These are phyloP conservation scores for Salinomyces thailandicus DNA, from an alignment of 2,329 filamentous ascomycete genomes.

Conservation along the genomic window DNA sequence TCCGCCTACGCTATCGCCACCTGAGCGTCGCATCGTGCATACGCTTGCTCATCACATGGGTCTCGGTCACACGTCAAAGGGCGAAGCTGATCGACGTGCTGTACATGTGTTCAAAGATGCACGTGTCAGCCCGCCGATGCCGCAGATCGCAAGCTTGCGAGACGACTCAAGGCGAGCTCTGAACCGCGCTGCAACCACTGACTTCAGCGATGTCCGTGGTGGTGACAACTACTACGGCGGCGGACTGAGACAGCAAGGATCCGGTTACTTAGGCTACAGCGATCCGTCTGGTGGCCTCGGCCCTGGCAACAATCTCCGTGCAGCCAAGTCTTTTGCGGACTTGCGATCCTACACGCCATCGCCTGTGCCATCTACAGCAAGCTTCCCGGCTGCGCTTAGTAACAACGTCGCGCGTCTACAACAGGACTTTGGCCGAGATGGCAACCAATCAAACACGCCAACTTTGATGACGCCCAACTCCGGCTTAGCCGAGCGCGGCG, in stretches of 20 bases:
- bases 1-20: slow-evolving; percentile 65
- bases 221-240: slow-evolving; percentile 65
- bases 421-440: slow-evolving; percentile 44
- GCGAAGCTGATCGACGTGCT: slow-evolving; percentile 75
- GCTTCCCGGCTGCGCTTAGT: slow-evolving; percentile 62
- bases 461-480: slow-evolving; percentile 50
- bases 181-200: slow-evolving; percentile 91
- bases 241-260: slow-evolving; percentile 68
- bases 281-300: slow-evolving; percentile 57
- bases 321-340: slow-evolving; percentile 94
- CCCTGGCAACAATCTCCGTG: slow-evolving; percentile 69
- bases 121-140: slow-evolving; percentile 50
- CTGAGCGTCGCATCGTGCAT: slow-evolving; percentile 82
- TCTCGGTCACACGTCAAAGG: slow-evolving; percentile 80
- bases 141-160: slow-evolving; percentile 56
- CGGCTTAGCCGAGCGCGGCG: slow-evolving; percentile 21
- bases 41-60: slow-evolving; percentile 93
- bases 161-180: slow-evolving; percentile 75
- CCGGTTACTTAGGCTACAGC: slow-evolving; percentile 67
- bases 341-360: slow-evolving; percentile 91
- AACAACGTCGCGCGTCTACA: slow-evolving; percentile 53
- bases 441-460: slow-evolving; percentile 53
- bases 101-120: slow-evolving; percentile 74
- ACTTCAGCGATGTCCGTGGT: slow-evolving; percentile 76
- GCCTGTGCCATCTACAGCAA: slow-evolving; percentile 78